These are phyloP conservation scores for Rhodotorula taiwanensis DNA, from an alignment of 768 basidiomycete genomes.

Conservation along the genomic window DNA sequence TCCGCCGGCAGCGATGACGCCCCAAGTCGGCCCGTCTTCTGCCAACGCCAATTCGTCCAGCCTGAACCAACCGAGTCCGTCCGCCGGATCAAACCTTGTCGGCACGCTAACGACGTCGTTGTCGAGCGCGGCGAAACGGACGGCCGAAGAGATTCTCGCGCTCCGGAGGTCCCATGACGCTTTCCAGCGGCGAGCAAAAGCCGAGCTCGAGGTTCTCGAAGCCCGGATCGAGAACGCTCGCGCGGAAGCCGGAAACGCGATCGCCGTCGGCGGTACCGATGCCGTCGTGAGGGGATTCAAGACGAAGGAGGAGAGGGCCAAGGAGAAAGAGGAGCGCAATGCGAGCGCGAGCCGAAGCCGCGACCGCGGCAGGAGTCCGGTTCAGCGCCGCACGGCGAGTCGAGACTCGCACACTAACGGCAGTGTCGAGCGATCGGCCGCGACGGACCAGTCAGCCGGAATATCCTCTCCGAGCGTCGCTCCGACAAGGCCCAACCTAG, in stretches of 20 bases:
- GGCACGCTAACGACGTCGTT: background rate
- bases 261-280: background rate
- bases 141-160: slow-evolving; percentile 29
- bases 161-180: slow-evolving; percentile 24
- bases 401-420: no score
- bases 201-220: slow-evolving; percentile 28
- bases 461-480: no score
- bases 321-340: no score
- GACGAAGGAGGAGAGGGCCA: slow-evolving; percentile 5
- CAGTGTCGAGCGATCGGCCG: no score
- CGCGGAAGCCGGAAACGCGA: background rate
- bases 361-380: slow-evolving; percentile 1
- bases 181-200: slow-evolving; percentile 7
- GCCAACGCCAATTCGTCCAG: no score
- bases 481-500: no score
- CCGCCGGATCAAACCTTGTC: slow-evolving; percentile 1
- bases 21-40: background rate
- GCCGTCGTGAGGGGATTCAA: slow-evolving; percentile 25
- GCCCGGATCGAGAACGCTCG: slow-evolving; percentile 4
- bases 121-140: slow-evolving; percentile 10
- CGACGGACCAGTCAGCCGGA: no score
- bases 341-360: slow-evolving; percentile 10
- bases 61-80: no score
- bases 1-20: background rate
- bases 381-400: no score